These are phyloP conservation scores for Bacidia rubella DNA, from an alignment of 495 filamentous ascomycete species.

Conservation along the genomic window DNA sequence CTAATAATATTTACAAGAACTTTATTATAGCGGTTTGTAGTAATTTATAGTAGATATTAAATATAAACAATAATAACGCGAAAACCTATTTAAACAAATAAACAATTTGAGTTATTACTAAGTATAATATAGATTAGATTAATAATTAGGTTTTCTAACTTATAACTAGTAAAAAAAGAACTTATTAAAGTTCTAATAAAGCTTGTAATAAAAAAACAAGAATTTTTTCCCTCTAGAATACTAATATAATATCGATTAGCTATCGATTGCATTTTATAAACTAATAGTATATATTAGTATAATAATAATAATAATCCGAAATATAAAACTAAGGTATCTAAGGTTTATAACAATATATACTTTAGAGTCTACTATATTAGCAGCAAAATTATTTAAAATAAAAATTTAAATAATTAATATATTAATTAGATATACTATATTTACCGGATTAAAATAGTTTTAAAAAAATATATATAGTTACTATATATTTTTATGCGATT, in stretches of 20 bases:
- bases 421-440: neutral
- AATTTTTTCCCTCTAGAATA: neutral
- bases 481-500: too few relatives aligned
- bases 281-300: neutral
- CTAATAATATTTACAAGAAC: too few relatives aligned
- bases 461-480: too few relatives aligned
- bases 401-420: neutral
- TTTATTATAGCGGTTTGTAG: too few relatives aligned
- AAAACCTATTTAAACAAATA: neutral
- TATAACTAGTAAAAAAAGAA: neutral
- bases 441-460: too few relatives aligned
- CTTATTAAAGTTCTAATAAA: neutral
- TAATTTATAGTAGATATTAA: neutral
- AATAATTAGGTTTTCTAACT: neutral
- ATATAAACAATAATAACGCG: neutral
- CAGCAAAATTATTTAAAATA: neutral
- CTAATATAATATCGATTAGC: neutral
- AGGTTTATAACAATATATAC: too few relatives aligned
- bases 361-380: neutral
- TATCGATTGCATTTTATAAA: neutral
- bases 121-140: too few relatives aligned
- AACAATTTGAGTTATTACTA: neutral
- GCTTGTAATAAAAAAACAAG: neutral
- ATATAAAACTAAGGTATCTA: too few relatives aligned
- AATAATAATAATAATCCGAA: neutral